phyloP scores from a whole-genome alignment of 257 asterid genomes.

The Ehretia macrophylla region DNA sequence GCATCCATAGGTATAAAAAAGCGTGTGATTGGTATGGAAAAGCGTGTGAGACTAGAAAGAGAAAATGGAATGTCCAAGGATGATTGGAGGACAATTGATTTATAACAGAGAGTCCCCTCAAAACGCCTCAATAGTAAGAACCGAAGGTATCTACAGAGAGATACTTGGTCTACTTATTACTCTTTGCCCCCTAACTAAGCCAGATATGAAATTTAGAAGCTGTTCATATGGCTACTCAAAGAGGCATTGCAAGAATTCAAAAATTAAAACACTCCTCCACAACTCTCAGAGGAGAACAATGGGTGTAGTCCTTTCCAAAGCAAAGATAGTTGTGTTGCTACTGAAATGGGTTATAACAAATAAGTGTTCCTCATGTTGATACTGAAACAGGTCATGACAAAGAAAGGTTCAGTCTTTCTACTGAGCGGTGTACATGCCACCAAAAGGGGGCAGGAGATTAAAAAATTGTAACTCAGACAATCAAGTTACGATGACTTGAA shows the following conservation, averaged over 20 bases:
- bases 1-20: background rate
- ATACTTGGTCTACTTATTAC: conserved; percentile 1
- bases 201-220: conserved; percentile 16
- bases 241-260: conserved; percentile 1
- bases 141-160: background rate
- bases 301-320: too few relatives aligned
- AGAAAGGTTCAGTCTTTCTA: too few relatives aligned
- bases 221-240: conserved; percentile 18
- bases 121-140: conserved; percentile 17
- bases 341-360: too few relatives aligned
- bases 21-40: too few relatives aligned
- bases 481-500: too few relatives aligned
- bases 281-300: too few relatives aligned
- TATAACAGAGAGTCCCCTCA: conserved; percentile 14
- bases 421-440: too few relatives aligned
- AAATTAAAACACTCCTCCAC: background rate
- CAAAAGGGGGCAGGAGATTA: too few relatives aligned
- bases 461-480: too few relatives aligned
- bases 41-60: background rate
- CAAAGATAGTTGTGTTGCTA: too few relatives aligned
- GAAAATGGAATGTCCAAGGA: conserved; percentile 20
- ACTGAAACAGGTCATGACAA: too few relatives aligned
- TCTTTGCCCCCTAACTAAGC: conserved; percentile 32
- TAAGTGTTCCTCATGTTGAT: too few relatives aligned
- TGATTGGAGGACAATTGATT: conserved; percentile 17